Evolutionary conservation across 1,284 basidiomycete genomes (phyloP).

Genomic region (Ustilago trichophora): DNA sequence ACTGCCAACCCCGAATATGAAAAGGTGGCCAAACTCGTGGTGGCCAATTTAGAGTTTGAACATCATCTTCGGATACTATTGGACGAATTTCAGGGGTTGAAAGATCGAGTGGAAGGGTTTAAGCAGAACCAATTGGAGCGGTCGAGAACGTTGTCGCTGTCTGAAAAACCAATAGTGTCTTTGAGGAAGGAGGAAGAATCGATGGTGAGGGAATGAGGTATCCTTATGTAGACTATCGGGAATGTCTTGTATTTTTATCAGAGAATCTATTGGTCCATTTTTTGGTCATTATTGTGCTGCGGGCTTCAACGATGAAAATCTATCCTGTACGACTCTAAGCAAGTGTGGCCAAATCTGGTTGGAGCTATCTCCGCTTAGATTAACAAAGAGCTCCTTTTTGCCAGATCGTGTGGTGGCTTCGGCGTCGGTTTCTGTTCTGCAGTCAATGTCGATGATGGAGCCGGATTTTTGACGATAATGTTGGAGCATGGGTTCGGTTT

Average conservation of each 20-base stretch:
- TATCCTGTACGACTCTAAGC: conserved; percentile 70
- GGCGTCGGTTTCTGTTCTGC: conserved; percentile 6
- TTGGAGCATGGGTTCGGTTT: conserved; percentile 83
- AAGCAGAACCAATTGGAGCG: conserved; percentile 9
- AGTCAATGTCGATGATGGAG: conserved; percentile 36
- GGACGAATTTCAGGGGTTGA: conserved; percentile 23
- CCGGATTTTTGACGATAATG: conserved; percentile 75
- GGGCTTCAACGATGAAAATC: conserved; percentile 31
- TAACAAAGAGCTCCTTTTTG: conserved; percentile 71
- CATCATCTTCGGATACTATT: conserved; percentile 20
- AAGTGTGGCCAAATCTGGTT: conserved; percentile 93
- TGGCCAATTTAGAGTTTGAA: conserved; percentile 38
- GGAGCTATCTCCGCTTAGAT: conserved; percentile 81
- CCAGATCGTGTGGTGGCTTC: background rate
- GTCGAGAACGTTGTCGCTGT: background rate
- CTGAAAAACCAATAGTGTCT: too few species aligned
- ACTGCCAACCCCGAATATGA: conserved; percentile 31
- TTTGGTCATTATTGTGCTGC: too few species aligned
- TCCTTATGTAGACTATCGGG: too few species aligned
- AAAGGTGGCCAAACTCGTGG: conserved; percentile 26
- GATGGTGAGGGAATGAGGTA: too few species aligned
- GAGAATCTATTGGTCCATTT: too few species aligned
- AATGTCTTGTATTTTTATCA: too few species aligned
- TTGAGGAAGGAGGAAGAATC: background rate
- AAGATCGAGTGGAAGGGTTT: conserved; percentile 34